Evolutionary conservation across 2,329 filamentous ascomycete genomes (phyloP).

Genomic region (Dactylellina drechsleri): DNA sequence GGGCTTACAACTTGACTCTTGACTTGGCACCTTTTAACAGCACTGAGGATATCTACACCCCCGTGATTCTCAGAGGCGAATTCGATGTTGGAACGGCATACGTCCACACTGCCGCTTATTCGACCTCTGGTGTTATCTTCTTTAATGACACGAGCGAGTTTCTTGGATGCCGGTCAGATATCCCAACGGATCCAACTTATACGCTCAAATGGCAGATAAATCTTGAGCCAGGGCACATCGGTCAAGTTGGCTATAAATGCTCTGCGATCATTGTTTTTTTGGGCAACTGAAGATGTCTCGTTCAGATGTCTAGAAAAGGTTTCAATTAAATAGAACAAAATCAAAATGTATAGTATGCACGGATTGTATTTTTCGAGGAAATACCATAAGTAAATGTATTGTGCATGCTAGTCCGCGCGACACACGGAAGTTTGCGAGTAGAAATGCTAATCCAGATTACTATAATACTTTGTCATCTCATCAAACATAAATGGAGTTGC

Average conservation of each 20-base stretch:
- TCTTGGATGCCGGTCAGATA: slow-evolving; percentile 16
- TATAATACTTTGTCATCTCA: slow-evolving; percentile 34
- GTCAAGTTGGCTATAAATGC: slow-evolving; percentile 33
- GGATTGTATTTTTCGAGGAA: too few relatives aligned
- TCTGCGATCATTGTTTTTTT: slow-evolving; percentile 29
- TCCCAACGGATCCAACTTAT: slow-evolving; percentile 17
- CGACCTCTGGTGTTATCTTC: slow-evolving; percentile 14
- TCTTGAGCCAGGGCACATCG: slow-evolving; percentile 22
- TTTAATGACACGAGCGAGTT: slow-evolving; percentile 38
- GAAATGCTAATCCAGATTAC: neutral
- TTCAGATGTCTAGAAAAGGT: slow-evolving; percentile 1
- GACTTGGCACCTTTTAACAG: slow-evolving; percentile 27
- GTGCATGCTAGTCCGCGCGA: neutral
- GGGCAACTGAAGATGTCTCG: neutral
- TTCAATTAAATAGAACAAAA: too few relatives aligned
- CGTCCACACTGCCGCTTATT: slow-evolving; percentile 29
- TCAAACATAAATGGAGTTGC: slow-evolving; percentile 42
- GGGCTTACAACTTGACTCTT: slow-evolving; percentile 42
- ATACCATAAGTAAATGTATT: too few relatives aligned
- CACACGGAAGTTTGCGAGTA: neutral
- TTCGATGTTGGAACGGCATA: slow-evolving; percentile 17
- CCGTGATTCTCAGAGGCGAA: slow-evolving; percentile 38
- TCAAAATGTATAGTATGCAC: too few relatives aligned
- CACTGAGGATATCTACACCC: slow-evolving; percentile 26
- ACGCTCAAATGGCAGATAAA: slow-evolving; percentile 38